Evolutionary conservation across 2,329 filamentous ascomycete genomes (phyloP).

Genomic region (Colletotrichum sp.): DNA sequence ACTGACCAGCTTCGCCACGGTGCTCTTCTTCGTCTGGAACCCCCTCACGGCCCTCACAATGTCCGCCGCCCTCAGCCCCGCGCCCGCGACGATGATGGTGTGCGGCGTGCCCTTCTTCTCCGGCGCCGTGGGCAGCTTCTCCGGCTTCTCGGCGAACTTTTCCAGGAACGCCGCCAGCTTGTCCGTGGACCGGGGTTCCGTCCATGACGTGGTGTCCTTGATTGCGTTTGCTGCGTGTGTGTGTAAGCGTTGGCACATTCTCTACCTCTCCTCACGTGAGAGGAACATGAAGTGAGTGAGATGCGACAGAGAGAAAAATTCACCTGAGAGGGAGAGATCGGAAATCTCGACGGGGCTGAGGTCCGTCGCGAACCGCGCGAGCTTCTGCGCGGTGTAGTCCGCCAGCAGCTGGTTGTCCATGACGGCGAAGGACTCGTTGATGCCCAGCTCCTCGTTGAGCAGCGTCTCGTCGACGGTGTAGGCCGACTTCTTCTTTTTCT

Average conservation of each 20-base stretch:
- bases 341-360: constrained; percentile 84
- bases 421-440: constrained; percentile 80
- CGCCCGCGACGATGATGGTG: constrained; percentile 85
- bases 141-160: constrained; percentile 61
- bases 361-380: constrained; percentile 78
- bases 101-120: constrained; percentile 78
- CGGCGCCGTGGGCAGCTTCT: constrained; percentile 67
- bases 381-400: constrained; percentile 83
- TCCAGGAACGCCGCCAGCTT: constrained; percentile 84
- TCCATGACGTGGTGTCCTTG: constrained; percentile 79
- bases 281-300: background rate
- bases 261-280: background rate
- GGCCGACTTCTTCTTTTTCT: constrained; percentile 61
- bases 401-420: constrained; percentile 86
- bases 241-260: background rate
- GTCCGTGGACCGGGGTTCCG: constrained; percentile 68
- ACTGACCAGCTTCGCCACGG: constrained; percentile 79
- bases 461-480: constrained; percentile 58
- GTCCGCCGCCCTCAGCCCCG: constrained; percentile 86
- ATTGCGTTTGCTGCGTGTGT: constrained; percentile 69
- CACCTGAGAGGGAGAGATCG: constrained; percentile 82
- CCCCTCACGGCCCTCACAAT: constrained; percentile 76
- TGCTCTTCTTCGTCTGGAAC: constrained; percentile 79
- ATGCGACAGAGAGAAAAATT: constrained; percentile 21
- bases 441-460: constrained; percentile 71